These are phyloP conservation scores for Jacaranda copaia DNA, from an alignment of 257 asterid genomes.

Conservation along the genomic window DNA sequence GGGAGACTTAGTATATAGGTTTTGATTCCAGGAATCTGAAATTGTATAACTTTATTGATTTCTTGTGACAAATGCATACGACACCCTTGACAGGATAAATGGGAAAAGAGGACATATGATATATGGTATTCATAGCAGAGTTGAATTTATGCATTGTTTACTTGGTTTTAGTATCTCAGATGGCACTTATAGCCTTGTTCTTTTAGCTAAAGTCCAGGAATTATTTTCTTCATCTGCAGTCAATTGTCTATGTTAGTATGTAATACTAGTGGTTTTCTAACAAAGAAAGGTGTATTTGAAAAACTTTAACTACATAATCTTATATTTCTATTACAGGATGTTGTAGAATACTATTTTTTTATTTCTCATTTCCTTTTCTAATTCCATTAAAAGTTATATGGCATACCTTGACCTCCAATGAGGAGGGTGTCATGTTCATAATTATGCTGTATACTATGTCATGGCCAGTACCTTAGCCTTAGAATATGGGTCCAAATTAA, in stretches of 20 bases:
- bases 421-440: neutral
- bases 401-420: neutral
- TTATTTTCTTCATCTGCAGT: neutral
- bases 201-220: slow-evolving; percentile 3
- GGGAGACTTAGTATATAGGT: neutral
- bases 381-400: neutral
- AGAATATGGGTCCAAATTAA: neutral
- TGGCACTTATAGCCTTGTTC: neutral
- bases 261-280: neutral
- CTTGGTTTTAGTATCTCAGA: neutral
- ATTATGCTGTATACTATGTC: slow-evolving; percentile 17
- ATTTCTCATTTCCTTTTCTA: neutral
- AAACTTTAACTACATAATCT: neutral
- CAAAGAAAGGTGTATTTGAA: neutral
- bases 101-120: neutral
- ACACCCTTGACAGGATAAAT: neutral
- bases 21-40: neutral
- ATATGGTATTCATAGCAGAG: neutral
- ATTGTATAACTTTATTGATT: neutral
- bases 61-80: neutral
- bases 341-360: neutral
- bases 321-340: neutral
- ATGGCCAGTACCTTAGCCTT: neutral
- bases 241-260: neutral
- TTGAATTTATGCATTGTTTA: neutral